Base-by-base conservation (phyloP, 257 asterid species). In the Solanum neorickii region DNA sequence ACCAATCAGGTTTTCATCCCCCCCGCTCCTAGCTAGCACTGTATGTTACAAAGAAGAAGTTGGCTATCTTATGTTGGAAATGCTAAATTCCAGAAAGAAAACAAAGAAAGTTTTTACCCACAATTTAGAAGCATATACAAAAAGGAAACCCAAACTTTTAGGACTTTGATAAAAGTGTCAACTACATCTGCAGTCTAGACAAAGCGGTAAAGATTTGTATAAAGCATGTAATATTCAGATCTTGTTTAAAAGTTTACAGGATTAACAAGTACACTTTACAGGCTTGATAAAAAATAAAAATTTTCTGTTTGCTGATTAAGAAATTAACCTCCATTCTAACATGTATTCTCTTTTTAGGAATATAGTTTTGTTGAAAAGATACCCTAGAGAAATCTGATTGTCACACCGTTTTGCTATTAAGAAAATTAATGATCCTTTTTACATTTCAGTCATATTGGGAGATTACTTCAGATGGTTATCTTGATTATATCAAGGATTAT, bases 401-500 rank as follows among this genome's bases (percentile, higher is more conserved):
- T 82, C 20, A 82, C 44, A 31, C 31, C 8, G 1, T 82, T 80
- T 49, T 82, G 46, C 69, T 82, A 11, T 82, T 11, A 5, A 29
- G 46, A 82, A 82, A 29, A 86, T 60, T 46, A 25, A 41, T 16
- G 23, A 23, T 12, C 77, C 16, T 44, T 25, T 77, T 52, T 69
- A 49, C 83, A 33, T 92, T 16, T 47, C 98, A 97, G 99, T 93
- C 99, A 56, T 97, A 87, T 87, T 91, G 87, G 90, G 99, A 97
- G 92, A 95, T 97, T 89, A 97, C 99, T 73, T 94, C 99, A 68
- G 99, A 96, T 87, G 87, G 86, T n/a, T 97, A 96, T 89, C 93
- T 97, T 4, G 92, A 96, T 88, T 95, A 88, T 89, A 96, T 97
- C 90, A 95, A 93, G 91, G 98, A 96, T 25, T 96, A 95, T 90